Conservation (phyloP, 2,329 filamentous ascomycete genomes). For the Colletotrichum orchidophilum region DNA sequence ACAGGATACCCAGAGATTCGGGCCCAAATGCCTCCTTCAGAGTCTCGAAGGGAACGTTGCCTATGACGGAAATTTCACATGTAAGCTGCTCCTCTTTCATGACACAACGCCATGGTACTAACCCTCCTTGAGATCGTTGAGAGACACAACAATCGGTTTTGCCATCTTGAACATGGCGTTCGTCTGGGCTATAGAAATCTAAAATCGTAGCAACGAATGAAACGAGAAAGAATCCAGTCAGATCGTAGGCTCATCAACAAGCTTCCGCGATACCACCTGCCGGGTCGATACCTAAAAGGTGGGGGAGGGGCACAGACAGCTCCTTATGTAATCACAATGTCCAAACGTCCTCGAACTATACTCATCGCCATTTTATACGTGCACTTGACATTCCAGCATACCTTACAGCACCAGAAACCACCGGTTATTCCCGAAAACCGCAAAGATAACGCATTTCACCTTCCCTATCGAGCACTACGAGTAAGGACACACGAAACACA, state of each 20-base stretch:
- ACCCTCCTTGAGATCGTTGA: slow-evolving; percentile 70
- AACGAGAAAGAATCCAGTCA: neutral
- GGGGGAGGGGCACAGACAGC: slow-evolving; percentile 12
- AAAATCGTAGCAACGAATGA: neutral
- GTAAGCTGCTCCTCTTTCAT: slow-evolving; percentile 17
- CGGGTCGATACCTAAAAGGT: slow-evolving; percentile 9
- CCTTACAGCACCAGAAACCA: neutral
- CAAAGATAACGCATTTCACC: neutral
- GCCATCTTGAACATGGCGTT: slow-evolving; percentile 57
- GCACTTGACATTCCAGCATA: slow-evolving; percentile 2
- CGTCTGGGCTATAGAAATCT: neutral
- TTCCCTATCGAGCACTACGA: slow-evolving; percentile 11
- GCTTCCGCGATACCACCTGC: slow-evolving; percentile 3
- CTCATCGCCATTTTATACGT: slow-evolving; percentile 17
- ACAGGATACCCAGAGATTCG: slow-evolving; percentile 87
- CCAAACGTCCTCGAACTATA: neutral
- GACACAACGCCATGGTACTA: neutral
- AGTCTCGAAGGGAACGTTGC: slow-evolving; percentile 72
- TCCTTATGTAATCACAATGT: slow-evolving; percentile 22
- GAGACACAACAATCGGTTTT: slow-evolving; percentile 67
- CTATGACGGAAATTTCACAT: slow-evolving; percentile 48
- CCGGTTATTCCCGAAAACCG: slow-evolving; percentile 21
- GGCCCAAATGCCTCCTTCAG: slow-evolving; percentile 88
- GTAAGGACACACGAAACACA: neutral
- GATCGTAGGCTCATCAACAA: slow-evolving; percentile 4